Conservation (phyloP, 352 stramenopile species). For the Globisporangium takayamanum region DNA sequence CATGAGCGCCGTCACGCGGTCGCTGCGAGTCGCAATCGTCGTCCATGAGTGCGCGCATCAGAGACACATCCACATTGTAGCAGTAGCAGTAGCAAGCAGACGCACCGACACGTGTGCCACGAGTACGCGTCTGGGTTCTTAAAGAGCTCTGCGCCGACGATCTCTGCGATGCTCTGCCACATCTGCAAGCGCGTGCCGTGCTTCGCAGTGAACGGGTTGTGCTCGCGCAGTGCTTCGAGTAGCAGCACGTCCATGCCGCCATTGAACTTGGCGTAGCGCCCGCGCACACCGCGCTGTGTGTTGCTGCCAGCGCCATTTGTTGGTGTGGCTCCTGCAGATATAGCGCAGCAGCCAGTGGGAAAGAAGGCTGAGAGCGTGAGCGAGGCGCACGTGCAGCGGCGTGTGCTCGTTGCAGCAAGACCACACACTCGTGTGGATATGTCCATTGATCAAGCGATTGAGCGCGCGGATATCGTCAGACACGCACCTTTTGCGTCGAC, state of each 20-base stretch:
- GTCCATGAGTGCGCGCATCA: neutral
- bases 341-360: neutral
- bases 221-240: conserved; percentile 56
- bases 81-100: neutral
- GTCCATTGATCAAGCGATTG: too few relatives aligned
- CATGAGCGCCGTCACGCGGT: conserved; percentile 70
- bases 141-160: conserved; percentile 48
- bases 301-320: neutral
- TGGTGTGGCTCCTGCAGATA: neutral
- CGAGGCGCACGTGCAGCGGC: too few relatives aligned
- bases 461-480: too few relatives aligned
- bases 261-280: conserved; percentile 79
- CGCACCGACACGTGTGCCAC: conserved; percentile 79
- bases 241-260: conserved; percentile 71
- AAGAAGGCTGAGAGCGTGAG: too few relatives aligned
- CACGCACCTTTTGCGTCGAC: too few relatives aligned
- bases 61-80: neutral
- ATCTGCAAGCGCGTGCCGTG: conserved; percentile 79
- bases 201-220: conserved; percentile 78
- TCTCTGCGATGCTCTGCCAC: conserved; percentile 69
- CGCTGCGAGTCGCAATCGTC: conserved; percentile 16
- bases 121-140: conserved; percentile 70
- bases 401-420: too few relatives aligned
- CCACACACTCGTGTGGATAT: too few relatives aligned
- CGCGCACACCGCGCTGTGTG: conserved; percentile 31